Evolutionary conservation across 2,329 filamentous ascomycete species (phyloP), one percentile per base, ranked within the genome.

Genomic region (Penicillium sclerotigenum): DNA sequence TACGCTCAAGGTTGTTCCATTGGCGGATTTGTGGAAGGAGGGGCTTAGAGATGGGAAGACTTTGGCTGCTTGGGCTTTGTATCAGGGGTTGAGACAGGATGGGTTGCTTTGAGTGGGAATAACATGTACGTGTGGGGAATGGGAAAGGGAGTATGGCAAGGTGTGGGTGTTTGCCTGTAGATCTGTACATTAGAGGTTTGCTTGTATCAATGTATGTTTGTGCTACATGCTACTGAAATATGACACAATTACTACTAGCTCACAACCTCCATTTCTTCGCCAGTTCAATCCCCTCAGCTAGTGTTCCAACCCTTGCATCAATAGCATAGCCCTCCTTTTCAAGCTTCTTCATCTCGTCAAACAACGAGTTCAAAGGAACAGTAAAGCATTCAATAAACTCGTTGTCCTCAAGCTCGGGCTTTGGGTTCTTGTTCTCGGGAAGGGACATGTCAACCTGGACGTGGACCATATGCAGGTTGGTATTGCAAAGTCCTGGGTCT

Each of bases 321-420:
- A 94, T 89, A 1, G 87, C 89, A 71, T 83, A 91, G 0, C 90
- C 90, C 60, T 90, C 78, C 2, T 76, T 75, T 68, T 91, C 88
- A 1, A 91, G 77, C 60, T 72, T 81, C 70, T 84, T 84, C 68
- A 86, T 86, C 68, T 88, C 85, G 0, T 80, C 80, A 77, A 87
- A 91, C 37, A 93, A 72, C 14, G 81, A 77, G 20, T 73, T 76
- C 41, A 93, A 68, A 6, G 85, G 86, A 8, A 90, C 80, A 9
- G 82, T 83, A 66, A 93, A 92, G 33, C 87, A 86, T 70, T 92
- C 88, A 67, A 93, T 92, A 68, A 91, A 92, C 74, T 93, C 89
- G 60, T 85, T 87, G 26, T 91, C 89, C 69, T 93, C 89, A 7
- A 92, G 79, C 68, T 88, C 77, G 0, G 89, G 86, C 70, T 85